These are phyloP conservation scores for Ophiostoma piceae DNA, from an alignment of 2,329 filamentous ascomycete species.

Conservation along the genomic window DNA sequence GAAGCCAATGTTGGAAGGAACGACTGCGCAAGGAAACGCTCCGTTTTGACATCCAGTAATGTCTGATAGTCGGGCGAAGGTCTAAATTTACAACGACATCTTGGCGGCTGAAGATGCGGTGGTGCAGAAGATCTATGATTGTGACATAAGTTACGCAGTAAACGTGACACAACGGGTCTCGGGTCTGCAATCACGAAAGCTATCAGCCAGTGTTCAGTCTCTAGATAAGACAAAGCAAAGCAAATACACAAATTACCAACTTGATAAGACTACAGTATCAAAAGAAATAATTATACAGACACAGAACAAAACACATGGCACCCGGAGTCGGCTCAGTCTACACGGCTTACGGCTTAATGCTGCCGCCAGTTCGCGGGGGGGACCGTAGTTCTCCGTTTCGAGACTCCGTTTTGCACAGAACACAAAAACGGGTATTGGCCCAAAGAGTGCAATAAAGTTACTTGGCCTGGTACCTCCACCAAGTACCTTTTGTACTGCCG, in stretches of 20 bases:
- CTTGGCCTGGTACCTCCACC: background rate
- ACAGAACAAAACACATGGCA: background rate
- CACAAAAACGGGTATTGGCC: background rate
- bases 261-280: background rate
- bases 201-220: background rate
- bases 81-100: background rate
- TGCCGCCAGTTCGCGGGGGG: conserved; percentile 1
- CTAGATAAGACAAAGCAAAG: background rate
- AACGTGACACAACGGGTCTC: background rate
- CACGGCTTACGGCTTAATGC: conserved; percentile 9
- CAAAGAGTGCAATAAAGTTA: background rate
- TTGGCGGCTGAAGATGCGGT: background rate
- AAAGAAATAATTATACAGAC: background rate
- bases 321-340: background rate
- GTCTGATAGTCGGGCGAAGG: too few relatives aligned
- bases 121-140: background rate
- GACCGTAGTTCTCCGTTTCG: conserved; percentile 3
- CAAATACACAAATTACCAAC: background rate
- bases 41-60: background rate
- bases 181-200: background rate
- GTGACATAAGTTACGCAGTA: background rate
- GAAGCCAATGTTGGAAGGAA: background rate
- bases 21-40: background rate
- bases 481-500: background rate
- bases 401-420: conserved; percentile 1